Conservation (phyloP, 202 grass and related monocot species). For the Zizania palustris region DNA sequence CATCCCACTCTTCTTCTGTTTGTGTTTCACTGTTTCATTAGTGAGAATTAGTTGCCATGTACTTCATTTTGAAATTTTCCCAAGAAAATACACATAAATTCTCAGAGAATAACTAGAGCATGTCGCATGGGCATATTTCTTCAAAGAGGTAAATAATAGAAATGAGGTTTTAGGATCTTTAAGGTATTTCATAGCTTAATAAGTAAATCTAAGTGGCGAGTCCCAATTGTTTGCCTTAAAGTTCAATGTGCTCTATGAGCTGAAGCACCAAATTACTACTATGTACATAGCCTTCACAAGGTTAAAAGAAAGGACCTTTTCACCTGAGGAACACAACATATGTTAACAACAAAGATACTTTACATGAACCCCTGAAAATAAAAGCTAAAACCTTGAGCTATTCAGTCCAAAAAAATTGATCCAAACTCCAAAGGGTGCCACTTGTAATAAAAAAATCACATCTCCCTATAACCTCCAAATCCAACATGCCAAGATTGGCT, state of each 20-base stretch:
- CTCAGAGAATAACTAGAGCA: neutral
- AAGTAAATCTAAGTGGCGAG: neutral
- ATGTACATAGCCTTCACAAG: too few species aligned
- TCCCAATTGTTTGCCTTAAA: slow-evolving; percentile 3
- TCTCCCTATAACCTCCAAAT: neutral
- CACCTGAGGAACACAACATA: neutral
- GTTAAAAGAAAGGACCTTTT: too few species aligned
- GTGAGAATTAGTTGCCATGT: neutral
- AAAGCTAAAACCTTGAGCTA: slow-evolving; percentile 4
- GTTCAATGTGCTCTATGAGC: neutral
- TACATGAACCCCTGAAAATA: slow-evolving; percentile 14
- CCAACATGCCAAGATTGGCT: neutral
- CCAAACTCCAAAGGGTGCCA: neutral
- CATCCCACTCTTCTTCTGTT: neutral
- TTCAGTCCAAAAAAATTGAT: neutral
- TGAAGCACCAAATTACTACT: neutral
- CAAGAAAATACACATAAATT: neutral
- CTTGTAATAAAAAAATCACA: neutral
- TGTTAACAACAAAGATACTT: slow-evolving; percentile 7
- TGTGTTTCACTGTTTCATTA: neutral
- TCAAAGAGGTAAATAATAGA: slow-evolving; percentile 3
- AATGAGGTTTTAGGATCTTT: neutral
- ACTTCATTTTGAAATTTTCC: neutral
- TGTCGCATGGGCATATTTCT: neutral
- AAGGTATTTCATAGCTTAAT: neutral